Evolutionary conservation across 768 basidiomycete genomes (phyloP).

Genomic region (Tylopilus subfusipes): DNA sequence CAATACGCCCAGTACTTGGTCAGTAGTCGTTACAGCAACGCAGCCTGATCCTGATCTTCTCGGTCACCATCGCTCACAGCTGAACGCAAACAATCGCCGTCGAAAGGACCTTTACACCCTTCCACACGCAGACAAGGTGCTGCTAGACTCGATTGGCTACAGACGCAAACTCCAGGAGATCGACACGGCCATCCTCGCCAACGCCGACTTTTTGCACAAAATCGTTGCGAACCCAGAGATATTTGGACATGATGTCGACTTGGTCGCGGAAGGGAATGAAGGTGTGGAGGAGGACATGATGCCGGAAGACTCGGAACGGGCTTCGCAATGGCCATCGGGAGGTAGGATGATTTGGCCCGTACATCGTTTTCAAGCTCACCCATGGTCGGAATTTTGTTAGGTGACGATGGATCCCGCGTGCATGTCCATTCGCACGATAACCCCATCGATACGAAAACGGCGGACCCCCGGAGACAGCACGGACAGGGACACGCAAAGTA

Average conservation of each 20-base stretch:
- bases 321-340: not conserved
- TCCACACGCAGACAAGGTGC: constrained; percentile 60
- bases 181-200: constrained; percentile 76
- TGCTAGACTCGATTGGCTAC: constrained; percentile 70
- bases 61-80: constrained; percentile 30
- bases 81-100: constrained; percentile 60
- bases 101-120: constrained; percentile 76
- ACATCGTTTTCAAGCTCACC: constrained; percentile 12
- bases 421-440: constrained; percentile 38
- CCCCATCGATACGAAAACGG: constrained; percentile 3
- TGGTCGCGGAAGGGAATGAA: constrained; percentile 13
- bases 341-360: constrained; percentile 23
- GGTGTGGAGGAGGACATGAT: constrained; percentile 12
- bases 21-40: not conserved
- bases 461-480: constrained; percentile 11
- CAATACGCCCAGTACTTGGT: constrained; percentile 72
- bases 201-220: constrained; percentile 70
- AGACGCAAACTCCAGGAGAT: constrained; percentile 74
- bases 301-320: constrained; percentile 16
- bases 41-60: not conserved
- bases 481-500: constrained; percentile 28
- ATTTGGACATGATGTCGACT: constrained; percentile 56
- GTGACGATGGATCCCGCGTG: constrained; percentile 27
- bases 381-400: constrained; percentile 10
- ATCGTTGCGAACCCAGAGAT: constrained; percentile 81